Conservation (phyloP, 345 rosid species). For the Eucalyptus lansdowneana region DNA sequence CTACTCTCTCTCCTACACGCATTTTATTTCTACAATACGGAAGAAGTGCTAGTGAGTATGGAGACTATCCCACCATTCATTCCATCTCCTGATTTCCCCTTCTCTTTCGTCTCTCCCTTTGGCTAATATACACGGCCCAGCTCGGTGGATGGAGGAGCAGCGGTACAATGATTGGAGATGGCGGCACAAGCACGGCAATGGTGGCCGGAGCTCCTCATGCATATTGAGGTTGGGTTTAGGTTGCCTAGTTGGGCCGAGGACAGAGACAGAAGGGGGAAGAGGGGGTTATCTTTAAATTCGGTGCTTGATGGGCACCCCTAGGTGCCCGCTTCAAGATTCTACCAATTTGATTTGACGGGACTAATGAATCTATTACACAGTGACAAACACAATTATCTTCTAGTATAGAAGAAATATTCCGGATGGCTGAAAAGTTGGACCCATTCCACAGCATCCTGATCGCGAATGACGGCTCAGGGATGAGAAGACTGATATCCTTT, state of each 20-base stretch:
- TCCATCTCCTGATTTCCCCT: not conserved
- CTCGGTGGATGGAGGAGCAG: not conserved
- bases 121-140: not conserved
- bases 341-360: not conserved
- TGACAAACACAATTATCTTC: accelerated
- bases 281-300: not conserved
- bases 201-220: not conserved
- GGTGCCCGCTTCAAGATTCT: not conserved
- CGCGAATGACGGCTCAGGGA: not conserved
- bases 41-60: not conserved
- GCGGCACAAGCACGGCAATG: not conserved
- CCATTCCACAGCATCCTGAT: not conserved
- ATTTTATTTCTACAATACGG: not conserved
- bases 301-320: not conserved
- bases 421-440: not conserved
- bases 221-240: not conserved
- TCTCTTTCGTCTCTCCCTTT: not conserved
- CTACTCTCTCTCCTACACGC: not conserved
- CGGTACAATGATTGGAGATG: not conserved
- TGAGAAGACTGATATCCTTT: not conserved
- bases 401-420: not conserved
- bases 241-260: not conserved
- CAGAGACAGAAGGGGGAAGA: not conserved
- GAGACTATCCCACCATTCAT: not conserved
- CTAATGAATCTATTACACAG: accelerated